These are phyloP conservation scores for Cruciata laevipes DNA, from an alignment of 257 asterid genomes.

Conservation along the genomic window DNA sequence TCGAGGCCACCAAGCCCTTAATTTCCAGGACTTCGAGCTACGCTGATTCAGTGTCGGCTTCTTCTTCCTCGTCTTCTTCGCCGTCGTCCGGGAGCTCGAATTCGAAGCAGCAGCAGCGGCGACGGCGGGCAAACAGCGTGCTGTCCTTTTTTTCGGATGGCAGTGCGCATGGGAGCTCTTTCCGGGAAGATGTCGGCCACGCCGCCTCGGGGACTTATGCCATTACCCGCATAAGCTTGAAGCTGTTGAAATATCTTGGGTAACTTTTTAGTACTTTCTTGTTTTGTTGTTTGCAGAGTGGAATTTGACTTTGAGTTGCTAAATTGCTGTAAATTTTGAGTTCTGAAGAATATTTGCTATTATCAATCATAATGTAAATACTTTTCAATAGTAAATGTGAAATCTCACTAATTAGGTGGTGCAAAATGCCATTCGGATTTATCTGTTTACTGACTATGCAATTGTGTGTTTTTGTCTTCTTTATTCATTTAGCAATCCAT, in stretches of 20 bases:
- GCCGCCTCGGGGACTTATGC: constrained; percentile 53
- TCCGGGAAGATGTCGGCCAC: constrained; percentile 35
- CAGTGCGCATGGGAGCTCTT: constrained; percentile 22
- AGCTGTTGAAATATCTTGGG: constrained; percentile 71
- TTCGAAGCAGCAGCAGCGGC: constrained; percentile 45
- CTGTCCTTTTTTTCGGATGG: constrained; percentile 32
- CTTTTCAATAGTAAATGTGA: no score
- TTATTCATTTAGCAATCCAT: no score
- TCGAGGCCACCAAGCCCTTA: constrained; percentile 50
- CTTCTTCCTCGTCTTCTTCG: constrained; percentile 1
- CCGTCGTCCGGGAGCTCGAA: constrained; percentile 10
- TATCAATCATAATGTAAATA: no score
- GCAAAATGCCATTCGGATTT: no score
- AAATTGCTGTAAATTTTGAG: neutral
- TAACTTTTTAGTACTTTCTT: constrained; percentile 20
- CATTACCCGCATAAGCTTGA: constrained; percentile 50
- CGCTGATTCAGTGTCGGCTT: constrained; percentile 14
- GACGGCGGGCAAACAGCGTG: constrained; percentile 64
- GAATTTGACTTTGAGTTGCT: neutral
- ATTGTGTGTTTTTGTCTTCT: no score
- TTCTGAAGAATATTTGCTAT: neutral
- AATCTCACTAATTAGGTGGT: no score
- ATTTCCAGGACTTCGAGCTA: constrained; percentile 34
- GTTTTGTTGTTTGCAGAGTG: neutral
- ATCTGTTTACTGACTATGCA: no score